These are phyloP conservation scores for Adansonia gregorii DNA, from an alignment of 441 rosid genomes.

Conservation along the genomic window DNA sequence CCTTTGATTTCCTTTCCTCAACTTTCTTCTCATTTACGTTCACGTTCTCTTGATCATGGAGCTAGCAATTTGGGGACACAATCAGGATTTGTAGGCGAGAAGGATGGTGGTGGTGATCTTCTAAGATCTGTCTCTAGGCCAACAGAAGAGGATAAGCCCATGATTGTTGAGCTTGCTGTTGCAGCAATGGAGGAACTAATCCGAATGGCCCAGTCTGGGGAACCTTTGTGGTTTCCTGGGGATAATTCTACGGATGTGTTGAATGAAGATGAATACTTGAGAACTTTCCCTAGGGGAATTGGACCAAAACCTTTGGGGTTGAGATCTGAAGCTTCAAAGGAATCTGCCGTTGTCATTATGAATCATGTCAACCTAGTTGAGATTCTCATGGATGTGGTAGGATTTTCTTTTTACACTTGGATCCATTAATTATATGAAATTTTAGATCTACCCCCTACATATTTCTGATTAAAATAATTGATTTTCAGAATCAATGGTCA, in stretches of 20 bases:
- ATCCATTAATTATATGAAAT: background rate
- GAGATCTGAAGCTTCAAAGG: conserved; percentile 87
- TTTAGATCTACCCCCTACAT: background rate
- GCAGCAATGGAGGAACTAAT: conserved; percentile 97
- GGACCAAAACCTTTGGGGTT: conserved; percentile 74
- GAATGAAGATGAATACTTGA: conserved; percentile 82
- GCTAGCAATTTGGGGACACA: conserved; percentile 62
- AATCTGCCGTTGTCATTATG: conserved; percentile 86
- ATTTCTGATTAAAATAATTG: background rate
- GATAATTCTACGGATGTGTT: conserved; percentile 50
- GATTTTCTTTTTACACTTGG: conserved; percentile 10
- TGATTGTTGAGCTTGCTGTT: conserved; percentile 95
- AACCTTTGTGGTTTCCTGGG: conserved; percentile 72
- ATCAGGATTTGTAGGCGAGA: conserved; percentile 70
- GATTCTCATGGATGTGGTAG: conserved; percentile 96
- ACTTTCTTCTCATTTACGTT: conserved; percentile 49
- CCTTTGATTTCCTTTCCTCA: conserved; percentile 59
- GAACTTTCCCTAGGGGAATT: conserved; percentile 78
- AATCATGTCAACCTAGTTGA: conserved; percentile 88
- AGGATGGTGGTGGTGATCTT: conserved; percentile 68
- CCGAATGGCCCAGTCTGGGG: conserved; percentile 80
- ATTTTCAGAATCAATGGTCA: conserved; percentile 76
- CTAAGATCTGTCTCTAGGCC: conserved; percentile 66
- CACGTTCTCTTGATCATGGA: conserved; percentile 76
- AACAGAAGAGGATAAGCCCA: conserved; percentile 83